Conservation (phyloP, 306 rosid species). For the Psophocarpus tetragonolobus region DNA sequence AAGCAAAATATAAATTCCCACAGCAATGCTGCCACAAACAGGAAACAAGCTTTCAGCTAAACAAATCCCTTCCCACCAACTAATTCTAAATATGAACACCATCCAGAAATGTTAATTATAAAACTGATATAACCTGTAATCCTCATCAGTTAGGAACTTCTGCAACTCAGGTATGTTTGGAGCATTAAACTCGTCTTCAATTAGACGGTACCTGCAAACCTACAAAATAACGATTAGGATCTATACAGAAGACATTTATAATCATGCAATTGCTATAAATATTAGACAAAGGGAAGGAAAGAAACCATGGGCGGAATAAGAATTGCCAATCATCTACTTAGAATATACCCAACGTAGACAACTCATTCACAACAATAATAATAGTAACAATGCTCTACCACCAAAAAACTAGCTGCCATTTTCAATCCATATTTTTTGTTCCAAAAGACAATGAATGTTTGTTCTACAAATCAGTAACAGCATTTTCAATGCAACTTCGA, state of each 20-base stretch:
- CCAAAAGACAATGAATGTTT: not conserved
- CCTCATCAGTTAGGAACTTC: slow-evolving; percentile 90
- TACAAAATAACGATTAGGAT: slow-evolving; percentile 46
- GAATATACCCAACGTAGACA: slow-evolving; percentile 12
- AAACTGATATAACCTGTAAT: slow-evolving; percentile 66
- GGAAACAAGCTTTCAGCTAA: slow-evolving; percentile 30
- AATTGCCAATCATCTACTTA: not conserved
- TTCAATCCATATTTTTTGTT: slow-evolving; percentile 2
- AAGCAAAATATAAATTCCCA: slow-evolving; percentile 85
- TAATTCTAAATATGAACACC: not conserved
- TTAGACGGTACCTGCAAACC: slow-evolving; percentile 87
- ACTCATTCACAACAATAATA: not conserved
- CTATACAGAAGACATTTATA: slow-evolving; percentile 18
- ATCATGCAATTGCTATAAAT: slow-evolving; percentile 7
- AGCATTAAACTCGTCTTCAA: slow-evolving; percentile 84
- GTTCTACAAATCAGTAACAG: not conserved
- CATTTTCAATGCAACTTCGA: too few species aligned
- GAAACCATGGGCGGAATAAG: not conserved
- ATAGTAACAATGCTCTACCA: not conserved
- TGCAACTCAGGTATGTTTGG: slow-evolving; percentile 73
- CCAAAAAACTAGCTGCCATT: not conserved
- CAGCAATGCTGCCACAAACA: slow-evolving; percentile 63
- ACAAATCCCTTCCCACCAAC: not conserved
- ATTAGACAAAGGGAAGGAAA: slow-evolving; percentile 7
- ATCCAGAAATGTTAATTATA: slow-evolving; percentile 26